Conservation (phyloP, 352 stramenopile species). For the Globisporangium cylindrosporum region DNA sequence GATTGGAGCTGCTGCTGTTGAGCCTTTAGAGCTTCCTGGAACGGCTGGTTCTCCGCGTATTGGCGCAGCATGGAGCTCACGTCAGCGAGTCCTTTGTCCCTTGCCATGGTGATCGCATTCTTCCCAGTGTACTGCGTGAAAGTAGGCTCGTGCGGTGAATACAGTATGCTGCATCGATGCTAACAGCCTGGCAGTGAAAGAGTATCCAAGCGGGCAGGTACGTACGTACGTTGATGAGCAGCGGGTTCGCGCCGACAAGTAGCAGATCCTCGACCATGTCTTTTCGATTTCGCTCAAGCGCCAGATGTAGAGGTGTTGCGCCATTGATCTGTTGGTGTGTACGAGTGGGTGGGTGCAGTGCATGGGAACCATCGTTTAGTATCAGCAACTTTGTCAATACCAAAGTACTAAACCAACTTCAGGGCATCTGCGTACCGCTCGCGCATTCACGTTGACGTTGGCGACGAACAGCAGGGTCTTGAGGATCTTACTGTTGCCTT, state of each 20-base stretch:
- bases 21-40: slow-evolving; percentile 23
- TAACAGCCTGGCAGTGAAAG: not conserved
- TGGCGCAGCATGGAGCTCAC: slow-evolving; percentile 35
- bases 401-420: not conserved
- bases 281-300: slow-evolving; percentile 40
- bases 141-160: not conserved
- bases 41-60: slow-evolving; percentile 25
- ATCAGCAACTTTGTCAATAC: not conserved
- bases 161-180: not conserved
- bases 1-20: slow-evolving; percentile 1
- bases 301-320: slow-evolving; percentile 59
- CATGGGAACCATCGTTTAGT: not conserved
- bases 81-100: slow-evolving; percentile 19
- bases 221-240: slow-evolving; percentile 53
- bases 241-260: slow-evolving; percentile 49
- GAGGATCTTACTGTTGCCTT: slow-evolving; percentile 55
- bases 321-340: slow-evolving; percentile 41
- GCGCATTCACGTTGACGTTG: slow-evolving; percentile 38
- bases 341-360: too few species aligned
- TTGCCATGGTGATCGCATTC: slow-evolving; percentile 45
- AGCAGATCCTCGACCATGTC: slow-evolving; percentile 61
- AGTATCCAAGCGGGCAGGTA: not conserved
- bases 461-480: slow-evolving; percentile 45
- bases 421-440: slow-evolving; percentile 28
- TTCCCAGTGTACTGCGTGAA: slow-evolving; percentile 40